phyloP scores from a whole-genome alignment of 2,329 filamentous ascomycete genomes.

The Penicillium sp. region DNA sequence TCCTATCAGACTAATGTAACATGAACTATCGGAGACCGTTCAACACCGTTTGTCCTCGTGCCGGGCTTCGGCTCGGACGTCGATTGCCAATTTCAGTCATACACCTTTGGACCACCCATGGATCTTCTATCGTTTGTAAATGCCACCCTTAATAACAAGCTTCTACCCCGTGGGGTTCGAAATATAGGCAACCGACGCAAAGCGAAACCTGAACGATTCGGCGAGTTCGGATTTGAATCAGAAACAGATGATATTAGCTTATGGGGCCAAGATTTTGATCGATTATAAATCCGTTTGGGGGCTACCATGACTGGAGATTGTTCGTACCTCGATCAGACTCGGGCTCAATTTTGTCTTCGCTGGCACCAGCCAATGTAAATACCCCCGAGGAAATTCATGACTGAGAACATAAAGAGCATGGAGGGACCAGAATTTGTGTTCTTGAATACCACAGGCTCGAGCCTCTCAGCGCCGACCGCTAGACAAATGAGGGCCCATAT shows the following conservation, averaged over 20 bases:
- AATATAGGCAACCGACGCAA: too few species aligned
- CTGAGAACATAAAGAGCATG: not conserved
- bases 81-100: not conserved
- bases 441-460: slow-evolving; percentile 1
- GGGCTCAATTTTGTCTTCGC: too few species aligned
- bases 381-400: too few species aligned
- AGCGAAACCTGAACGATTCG: too few species aligned
- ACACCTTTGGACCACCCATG: not conserved
- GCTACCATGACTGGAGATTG: too few species aligned
- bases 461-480: not conserved
- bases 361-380: too few species aligned
- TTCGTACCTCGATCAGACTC: too few species aligned
- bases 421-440: not conserved
- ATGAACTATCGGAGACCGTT: not conserved
- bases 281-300: too few species aligned
- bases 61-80: not conserved
- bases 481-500: slow-evolving; percentile 3
- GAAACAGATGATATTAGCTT: too few species aligned
- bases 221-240: too few species aligned
- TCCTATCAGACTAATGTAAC: not conserved
- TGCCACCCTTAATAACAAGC: not conserved
- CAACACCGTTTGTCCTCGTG: not conserved
- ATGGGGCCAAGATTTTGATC: too few species aligned
- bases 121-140: not conserved
- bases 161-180: too few species aligned